Evolutionary conservation across 345 rosid species (phyloP), one percentile per base, ranked within the genome.

Genomic region (Cochlearia excelsa): DNA sequence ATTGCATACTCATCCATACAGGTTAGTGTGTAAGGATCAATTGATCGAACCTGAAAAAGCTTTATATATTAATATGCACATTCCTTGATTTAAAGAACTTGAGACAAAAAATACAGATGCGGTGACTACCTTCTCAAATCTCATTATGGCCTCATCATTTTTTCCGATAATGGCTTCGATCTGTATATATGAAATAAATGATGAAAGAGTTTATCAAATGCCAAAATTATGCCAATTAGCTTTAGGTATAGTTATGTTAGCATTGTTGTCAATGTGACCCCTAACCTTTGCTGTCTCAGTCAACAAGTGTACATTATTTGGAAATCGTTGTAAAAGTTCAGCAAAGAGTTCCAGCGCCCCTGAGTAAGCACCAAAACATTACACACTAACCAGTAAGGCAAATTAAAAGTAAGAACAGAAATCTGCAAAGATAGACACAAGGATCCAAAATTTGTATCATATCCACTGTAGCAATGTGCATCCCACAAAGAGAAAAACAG

Each of bases 1-100:
- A 90, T 87, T 3, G 99, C 99, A 75, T 85, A 89, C 83, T 93
- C 97, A 71, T 93, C 97, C 99, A 89, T 93, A 65, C 84, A 89
- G 46, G 90, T 87, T 46, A 82, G 58, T 10, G 89, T 70, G 72
- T 79, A 84, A 26, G 99, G 99, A 80, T 93, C 99, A 70, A 85
- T 77, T 73, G 85, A 82, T 43, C 88, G 89, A 74, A 88, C 99
- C 99, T 93, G 78, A 62, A 81, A 68, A 72, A 66, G 37, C 16
- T 58, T 49, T 26, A 16, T 49, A 26, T 30, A 45, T 72, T n/a
- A 61, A n/a, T 39, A 52, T 9, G 10, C 59, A 40, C 35, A 16
- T 5, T 58, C 40, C 45, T 47, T 16, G 30, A 29, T 26, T 43
- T 50, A 30, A 57, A 38, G 38, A 46, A 49, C 28, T 39, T 46